Evolutionary conservation across 208 protist genomes (phyloP).

Genomic region (Crithidia acanthocephali): DNA sequence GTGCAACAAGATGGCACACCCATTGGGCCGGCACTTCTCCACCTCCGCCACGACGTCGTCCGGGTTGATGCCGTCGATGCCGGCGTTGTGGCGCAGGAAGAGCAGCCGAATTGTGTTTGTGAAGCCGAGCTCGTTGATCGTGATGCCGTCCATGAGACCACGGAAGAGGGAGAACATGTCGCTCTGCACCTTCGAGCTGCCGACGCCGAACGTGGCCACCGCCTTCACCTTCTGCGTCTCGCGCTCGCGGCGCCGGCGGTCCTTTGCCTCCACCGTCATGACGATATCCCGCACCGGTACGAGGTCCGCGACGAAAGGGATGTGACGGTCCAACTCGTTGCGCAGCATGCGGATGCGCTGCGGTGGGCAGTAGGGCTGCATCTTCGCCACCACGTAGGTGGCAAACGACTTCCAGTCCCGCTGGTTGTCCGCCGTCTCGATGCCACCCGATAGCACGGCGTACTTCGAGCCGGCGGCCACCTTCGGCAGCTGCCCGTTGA

Average conservation of each 20-base stretch:
- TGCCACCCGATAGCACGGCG: conserved; percentile 76
- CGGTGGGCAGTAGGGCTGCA: conserved; percentile 50
- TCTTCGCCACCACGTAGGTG: conserved; percentile 71
- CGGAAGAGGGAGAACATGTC: conserved; percentile 92
- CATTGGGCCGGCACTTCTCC: conserved; percentile 71
- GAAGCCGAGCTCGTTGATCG: conserved; percentile 73
- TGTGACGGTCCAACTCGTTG: conserved; percentile 76
- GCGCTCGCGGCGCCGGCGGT: conserved; percentile 69
- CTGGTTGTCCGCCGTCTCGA: conserved; percentile 68
- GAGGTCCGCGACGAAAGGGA: conserved; percentile 81
- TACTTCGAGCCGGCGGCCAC: conserved; percentile 68
- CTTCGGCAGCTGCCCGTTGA: conserved; percentile 71
- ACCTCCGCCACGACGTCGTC: conserved; percentile 51
- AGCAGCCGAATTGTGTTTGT: conserved; percentile 77
- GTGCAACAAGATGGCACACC: conserved; percentile 48
- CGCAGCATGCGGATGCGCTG: conserved; percentile 36
- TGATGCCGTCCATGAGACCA: conserved; percentile 54
- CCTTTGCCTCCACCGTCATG: conserved; percentile 52
- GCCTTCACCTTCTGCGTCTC: conserved; percentile 77
- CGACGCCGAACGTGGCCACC: conserved; percentile 65
- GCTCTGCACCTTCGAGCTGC: conserved; percentile 79
- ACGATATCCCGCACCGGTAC: conserved; percentile 80
- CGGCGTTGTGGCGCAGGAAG: conserved; percentile 66
- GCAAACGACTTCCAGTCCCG: conserved; percentile 91
- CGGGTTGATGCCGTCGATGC: conserved; percentile 68